A percentile compares a stretch with the other conserved stretches of the same genome.
Evolutionary conservation across 352 stramenopile species (phyloP).

Genomic region (Thraustochytrium sp.): DNA sequence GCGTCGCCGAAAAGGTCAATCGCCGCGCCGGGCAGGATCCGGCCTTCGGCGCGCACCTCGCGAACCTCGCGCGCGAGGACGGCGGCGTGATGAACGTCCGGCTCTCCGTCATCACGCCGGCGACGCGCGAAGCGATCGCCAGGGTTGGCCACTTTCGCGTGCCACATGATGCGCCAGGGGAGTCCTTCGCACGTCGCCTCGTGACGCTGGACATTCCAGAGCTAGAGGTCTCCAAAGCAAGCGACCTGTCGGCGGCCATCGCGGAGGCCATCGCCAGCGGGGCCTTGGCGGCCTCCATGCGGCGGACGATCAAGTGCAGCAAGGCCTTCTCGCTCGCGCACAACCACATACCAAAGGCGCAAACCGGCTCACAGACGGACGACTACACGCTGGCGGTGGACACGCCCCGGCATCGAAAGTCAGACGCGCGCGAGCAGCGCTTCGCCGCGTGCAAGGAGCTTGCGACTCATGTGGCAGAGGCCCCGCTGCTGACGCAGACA

Average conservation of each 20-base stretch:
- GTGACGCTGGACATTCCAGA: constrained; percentile 12
- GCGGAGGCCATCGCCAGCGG: neutral
- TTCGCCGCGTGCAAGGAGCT: neutral
- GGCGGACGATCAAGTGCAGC: neutral
- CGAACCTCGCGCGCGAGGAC: constrained; percentile 11
- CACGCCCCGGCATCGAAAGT: neutral
- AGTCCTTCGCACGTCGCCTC: neutral
- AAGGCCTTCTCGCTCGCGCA: constrained; percentile 19
- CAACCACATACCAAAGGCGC: neutral
- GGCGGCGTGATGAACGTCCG: constrained; percentile 16
- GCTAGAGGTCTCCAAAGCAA: neutral
- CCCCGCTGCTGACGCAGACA: no score
- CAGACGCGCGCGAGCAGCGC: neutral
- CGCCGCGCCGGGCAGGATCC: neutral
- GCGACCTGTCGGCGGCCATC: neutral
- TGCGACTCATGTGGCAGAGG: neutral
- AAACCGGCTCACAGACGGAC: neutral
- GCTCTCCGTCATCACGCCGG: neutral
- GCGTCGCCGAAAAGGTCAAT: constrained; percentile 12
- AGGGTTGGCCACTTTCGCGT: neutral
- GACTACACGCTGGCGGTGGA: neutral
- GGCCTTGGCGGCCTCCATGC: neutral
- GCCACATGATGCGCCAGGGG: neutral
- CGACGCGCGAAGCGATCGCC: neutral
- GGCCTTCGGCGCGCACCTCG: neutral